These are phyloP conservation scores for Pyrus bretschneideri DNA, from an alignment of 306 rosid species.

Conservation along the genomic window DNA sequence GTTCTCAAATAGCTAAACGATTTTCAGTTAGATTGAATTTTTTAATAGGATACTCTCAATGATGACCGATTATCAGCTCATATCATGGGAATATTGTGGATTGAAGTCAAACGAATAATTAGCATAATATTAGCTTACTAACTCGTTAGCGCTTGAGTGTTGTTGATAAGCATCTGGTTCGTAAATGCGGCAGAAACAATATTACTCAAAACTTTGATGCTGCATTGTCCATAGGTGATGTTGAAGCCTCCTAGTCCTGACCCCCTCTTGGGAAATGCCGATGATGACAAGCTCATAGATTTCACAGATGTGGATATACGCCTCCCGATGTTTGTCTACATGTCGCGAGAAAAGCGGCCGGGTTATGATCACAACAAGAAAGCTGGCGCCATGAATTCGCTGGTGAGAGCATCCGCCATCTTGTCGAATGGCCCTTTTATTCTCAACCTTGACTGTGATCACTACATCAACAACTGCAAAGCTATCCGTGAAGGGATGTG, in stretches of 20 bases:
- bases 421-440: conserved; percentile 89
- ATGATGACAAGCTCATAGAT: conserved; percentile 43
- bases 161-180: too few relatives aligned
- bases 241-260: conserved; percentile 46
- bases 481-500: conserved; percentile 91
- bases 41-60: too few relatives aligned
- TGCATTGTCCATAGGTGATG: conserved; percentile 32
- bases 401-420: conserved; percentile 67
- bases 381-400: conserved; percentile 98
- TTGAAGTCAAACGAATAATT: too few relatives aligned
- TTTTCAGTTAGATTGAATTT: too few relatives aligned
- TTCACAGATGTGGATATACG: conserved; percentile 68
- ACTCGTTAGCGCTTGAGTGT: too few relatives aligned
- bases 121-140: too few relatives aligned
- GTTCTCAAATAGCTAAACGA: too few relatives aligned
- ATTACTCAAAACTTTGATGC: not conserved
- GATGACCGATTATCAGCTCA: too few relatives aligned
- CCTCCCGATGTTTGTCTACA: conserved; percentile 74
- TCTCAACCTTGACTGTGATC: conserved; percentile 86
- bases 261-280: conserved; percentile 31
- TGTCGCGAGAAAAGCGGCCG: conserved; percentile 78
- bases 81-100: too few relatives aligned
- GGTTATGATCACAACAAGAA: conserved; percentile 93
- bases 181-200: not conserved
- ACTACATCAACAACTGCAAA: conserved; percentile 82